phyloP scores from a whole-genome alignment of 1,284 basidiomycete genomes.

The Leucoagaricus sp. region DNA sequence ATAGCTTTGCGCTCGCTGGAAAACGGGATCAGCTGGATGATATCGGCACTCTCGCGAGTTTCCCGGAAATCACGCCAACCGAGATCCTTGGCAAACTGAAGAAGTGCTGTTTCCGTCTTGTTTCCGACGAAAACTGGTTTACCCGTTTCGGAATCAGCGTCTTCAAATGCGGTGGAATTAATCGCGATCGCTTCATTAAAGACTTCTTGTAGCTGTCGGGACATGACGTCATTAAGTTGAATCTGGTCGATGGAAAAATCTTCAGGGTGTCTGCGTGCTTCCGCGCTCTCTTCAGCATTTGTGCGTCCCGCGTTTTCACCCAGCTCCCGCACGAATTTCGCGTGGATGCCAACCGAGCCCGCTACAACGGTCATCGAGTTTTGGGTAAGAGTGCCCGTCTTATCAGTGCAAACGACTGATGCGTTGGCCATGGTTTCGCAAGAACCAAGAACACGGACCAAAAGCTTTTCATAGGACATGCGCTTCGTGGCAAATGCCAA shows the following conservation, averaged over 20 bases:
- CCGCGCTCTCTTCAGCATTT: conserved; percentile 57
- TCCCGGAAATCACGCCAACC: conserved; percentile 80
- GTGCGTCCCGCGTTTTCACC: conserved; percentile 75
- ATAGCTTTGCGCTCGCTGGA: conserved; percentile 95
- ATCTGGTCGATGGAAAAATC: conserved; percentile 89
- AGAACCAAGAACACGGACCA: conserved; percentile 93
- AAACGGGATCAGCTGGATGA: conserved; percentile 94
- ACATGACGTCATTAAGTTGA: conserved; percentile 66
- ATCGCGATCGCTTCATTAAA: conserved; percentile 89
- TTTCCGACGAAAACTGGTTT: conserved; percentile 81
- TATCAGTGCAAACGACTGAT: conserved; percentile 95
- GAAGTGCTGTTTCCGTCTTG: conserved; percentile 95
- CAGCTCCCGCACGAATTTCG: conserved; percentile 87
- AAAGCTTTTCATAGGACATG: conserved; percentile 93
- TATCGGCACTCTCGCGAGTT: conserved; percentile 64
- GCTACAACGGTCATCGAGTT: conserved; percentile 97
- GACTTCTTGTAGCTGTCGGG: conserved; percentile 63
- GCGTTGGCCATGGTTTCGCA: conserved; percentile 99
- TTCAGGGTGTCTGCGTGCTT: conserved; percentile 50
- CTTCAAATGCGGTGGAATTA: conserved; percentile 97
- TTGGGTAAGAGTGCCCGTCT: conserved; percentile 92
- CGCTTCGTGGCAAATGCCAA: conserved; percentile 96
- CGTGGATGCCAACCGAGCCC: conserved; percentile 90
- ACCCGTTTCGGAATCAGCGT: conserved; percentile 67
- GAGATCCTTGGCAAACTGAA: conserved; percentile 88